Evolutionary conservation across 129 eudicot species (phyloP), one percentile per base, ranked within the genome.

Genomic region (Centrapalus pauciflorus): DNA sequence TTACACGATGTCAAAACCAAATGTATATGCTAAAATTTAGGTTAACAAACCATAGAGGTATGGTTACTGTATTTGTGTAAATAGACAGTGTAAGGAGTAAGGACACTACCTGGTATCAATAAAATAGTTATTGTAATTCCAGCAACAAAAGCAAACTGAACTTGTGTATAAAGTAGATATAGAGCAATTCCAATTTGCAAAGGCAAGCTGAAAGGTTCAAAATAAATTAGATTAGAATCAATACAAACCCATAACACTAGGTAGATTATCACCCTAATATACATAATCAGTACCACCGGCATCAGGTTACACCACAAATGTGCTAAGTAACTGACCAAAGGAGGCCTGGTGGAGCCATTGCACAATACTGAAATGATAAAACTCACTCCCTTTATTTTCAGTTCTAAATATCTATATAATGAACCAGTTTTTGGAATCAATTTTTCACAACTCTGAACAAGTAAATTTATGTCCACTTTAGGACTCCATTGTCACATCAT

Each of bases 121-220:
- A 92, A 66, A 64, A 92, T 72, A 34, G 87, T 92, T 66, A 92
- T 88, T 28, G 95, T 81, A 72, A 85, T 32, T 64, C 98, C 98
- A 54, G 98, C 82, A 63, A 92, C 63, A 83, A 88, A 92, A 45
- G 98, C 98, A 76, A 83, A 92, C 76, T 85, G 82, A 80, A 92
- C 98, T 85, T 92, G 98, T 34, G 77, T 83, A 77, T 92, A 92
- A 30, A 92, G 84, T 54, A 92, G 72, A 80, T 88, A 92, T 7
- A 92, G 84, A 29, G 96, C 96, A 27, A 88, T 49, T 78, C 96
- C 96, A 63, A 92, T 92, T 74, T 92, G 98, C 70, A 92, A 67
- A 20, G 98, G 98, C 84, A 92, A 74, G 80, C 98, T 92, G 96
- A 85, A 40, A 71, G 62, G 71, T 77, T 75, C 33, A 45, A 51